phyloP scores from a whole-genome alignment of 163 green algal species.

The Volvox carteri region DNA sequence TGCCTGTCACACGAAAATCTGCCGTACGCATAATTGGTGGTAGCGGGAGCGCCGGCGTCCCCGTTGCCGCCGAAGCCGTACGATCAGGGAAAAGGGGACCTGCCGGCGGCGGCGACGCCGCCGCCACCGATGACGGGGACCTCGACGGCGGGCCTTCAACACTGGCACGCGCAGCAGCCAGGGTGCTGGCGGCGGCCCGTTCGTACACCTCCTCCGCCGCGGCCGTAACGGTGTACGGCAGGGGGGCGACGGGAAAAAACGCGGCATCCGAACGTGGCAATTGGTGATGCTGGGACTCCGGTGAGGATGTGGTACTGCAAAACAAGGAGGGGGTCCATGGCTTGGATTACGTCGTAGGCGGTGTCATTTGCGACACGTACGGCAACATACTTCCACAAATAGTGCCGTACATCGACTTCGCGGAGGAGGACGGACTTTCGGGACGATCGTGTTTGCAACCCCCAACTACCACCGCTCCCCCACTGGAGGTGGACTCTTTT shows the following conservation, averaged over 20 bases:
- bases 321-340: too few relatives aligned
- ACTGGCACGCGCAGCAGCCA: neutral
- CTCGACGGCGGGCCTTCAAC: neutral
- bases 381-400: too few relatives aligned
- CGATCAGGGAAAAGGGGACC: neutral
- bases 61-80: neutral
- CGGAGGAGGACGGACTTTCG: too few relatives aligned
- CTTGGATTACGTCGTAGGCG: too few relatives aligned
- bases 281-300: neutral
- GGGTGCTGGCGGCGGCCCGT: neutral
- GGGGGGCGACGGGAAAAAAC: neutral
- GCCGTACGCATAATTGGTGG: slow-evolving; percentile 54
- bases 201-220: slow-evolving; percentile 20
- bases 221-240: neutral
- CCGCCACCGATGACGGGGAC: neutral
- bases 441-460: too few relatives aligned
- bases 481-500: too few relatives aligned
- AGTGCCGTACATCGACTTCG: too few relatives aligned
- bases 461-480: too few relatives aligned
- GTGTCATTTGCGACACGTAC: too few relatives aligned
- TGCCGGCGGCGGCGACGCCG: neutral
- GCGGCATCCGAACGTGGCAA: neutral
- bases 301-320: neutral
- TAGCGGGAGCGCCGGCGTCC: neutral
- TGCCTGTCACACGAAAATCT: slow-evolving; percentile 73